A percentile compares a stretch with the other conserved stretches of the same genome.
These are phyloP conservation scores for Trifolium pratense DNA, from an alignment of 306 rosid species.

Conservation along the genomic window DNA sequence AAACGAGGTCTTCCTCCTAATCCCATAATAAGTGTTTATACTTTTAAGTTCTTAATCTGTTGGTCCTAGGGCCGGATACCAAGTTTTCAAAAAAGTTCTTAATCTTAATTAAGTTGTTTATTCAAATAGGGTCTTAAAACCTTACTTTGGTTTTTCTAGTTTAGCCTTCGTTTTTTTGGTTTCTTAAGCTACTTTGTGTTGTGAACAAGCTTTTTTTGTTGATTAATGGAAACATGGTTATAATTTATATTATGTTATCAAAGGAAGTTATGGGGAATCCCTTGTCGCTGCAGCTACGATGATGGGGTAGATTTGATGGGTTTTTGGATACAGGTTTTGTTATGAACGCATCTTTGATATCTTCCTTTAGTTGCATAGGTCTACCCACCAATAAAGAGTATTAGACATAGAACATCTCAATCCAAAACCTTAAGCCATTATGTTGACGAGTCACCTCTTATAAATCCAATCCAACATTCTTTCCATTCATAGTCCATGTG, in stretches of 20 bases:
- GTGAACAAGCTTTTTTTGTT: neutral
- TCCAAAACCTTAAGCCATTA: no score
- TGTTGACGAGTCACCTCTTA: no score
- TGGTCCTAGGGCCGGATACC: no score
- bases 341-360: neutral
- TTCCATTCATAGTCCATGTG: no score
- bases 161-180: neutral
- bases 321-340: neutral
- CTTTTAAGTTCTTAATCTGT: no score
- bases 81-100: no score
- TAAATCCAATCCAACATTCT: no score
- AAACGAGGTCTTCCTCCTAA: no score
- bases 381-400: neutral
- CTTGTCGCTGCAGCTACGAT: neutral
- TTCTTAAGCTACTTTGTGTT: neutral
- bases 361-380: neutral
- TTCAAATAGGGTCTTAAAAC: neutral
- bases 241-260: neutral
- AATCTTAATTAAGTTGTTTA: neutral
- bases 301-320: neutral
- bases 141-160: neutral
- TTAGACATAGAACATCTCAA: neutral
- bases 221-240: neutral
- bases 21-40: no score
- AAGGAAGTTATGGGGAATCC: neutral